Percentiles rank a stretch among this genome's conserved stretches.
phyloP scores from a whole-genome alignment of 2,329 filamentous ascomycete species.

The Pseudocercospora eumusae region DNA sequence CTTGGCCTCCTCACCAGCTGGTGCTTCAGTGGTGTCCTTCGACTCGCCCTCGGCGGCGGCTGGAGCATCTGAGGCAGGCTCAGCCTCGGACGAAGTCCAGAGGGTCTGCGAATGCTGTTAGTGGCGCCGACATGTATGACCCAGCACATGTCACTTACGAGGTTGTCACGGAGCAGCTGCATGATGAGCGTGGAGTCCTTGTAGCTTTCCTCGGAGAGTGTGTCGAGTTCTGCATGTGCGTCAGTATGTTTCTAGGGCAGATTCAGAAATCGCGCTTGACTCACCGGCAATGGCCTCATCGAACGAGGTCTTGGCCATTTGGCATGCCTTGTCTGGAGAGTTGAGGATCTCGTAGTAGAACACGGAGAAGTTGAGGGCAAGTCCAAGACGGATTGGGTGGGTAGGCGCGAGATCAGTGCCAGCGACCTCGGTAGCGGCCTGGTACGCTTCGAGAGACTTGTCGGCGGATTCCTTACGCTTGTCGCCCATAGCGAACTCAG shows the following conservation, averaged over 20 bases:
- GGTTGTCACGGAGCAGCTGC: constrained; percentile 96
- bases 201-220: constrained; percentile 97
- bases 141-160: constrained; percentile 56
- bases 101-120: constrained; percentile 67
- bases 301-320: constrained; percentile 93
- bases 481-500: constrained; percentile 92
- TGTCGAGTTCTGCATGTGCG: constrained; percentile 74
- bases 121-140: constrained; percentile 27
- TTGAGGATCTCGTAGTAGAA: constrained; percentile 99
- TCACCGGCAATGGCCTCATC: constrained; percentile 89
- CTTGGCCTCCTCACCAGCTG: constrained; percentile 55
- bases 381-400: constrained; percentile 88
- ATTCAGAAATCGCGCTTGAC: constrained; percentile 33
- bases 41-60: constrained; percentile 53
- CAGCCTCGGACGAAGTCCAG: constrained; percentile 98
- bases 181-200: constrained; percentile 98
- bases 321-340: constrained; percentile 96
- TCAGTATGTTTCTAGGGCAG: constrained; percentile 13
- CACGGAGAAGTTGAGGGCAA: constrained; percentile 94
- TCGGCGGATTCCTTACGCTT: constrained; percentile 93
- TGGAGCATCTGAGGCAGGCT: constrained; percentile 63
- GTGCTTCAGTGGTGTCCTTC: constrained; percentile 58
- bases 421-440: constrained; percentile 86
- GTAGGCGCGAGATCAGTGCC: constrained; percentile 86
- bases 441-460: constrained; percentile 96